phyloP scores from a whole-genome alignment of 805 yeast genomes.

The Teunomyces pallodes region DNA sequence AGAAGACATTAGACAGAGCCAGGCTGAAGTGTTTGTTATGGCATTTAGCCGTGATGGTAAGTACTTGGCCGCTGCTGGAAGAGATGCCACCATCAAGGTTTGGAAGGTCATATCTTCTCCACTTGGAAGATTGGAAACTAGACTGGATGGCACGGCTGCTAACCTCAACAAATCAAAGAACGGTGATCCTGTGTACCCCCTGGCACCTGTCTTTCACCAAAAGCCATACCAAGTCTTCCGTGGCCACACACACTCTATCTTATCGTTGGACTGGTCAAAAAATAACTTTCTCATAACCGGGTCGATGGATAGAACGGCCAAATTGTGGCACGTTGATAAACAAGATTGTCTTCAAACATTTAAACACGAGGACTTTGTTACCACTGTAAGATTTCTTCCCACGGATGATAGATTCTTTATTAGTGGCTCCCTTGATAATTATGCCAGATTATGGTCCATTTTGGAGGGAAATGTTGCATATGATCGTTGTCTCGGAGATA shows the following conservation, averaged over 20 bases:
- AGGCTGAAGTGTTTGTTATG: constrained; percentile 65
- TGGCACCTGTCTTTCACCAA: constrained; percentile 78
- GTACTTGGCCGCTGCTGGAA: constrained; percentile 81
- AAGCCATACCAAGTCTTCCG: constrained; percentile 56
- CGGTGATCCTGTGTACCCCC: constrained; percentile 24
- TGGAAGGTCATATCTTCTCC: constrained; percentile 83
- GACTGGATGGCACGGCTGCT: background rate
- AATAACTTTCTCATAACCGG: constrained; percentile 78
- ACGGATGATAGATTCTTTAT: constrained; percentile 82
- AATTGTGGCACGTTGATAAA: constrained; percentile 81
- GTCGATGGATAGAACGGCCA: constrained; percentile 81
- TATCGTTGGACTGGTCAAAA: constrained; percentile 85
- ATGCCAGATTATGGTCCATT: constrained; percentile 79
- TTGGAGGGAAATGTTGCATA: constrained; percentile 66
- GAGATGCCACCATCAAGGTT: constrained; percentile 62
- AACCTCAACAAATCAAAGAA: constrained; percentile 17
- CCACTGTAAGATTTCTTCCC: constrained; percentile 78
- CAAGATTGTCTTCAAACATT: constrained; percentile 60
- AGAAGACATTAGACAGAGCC: constrained; percentile 7
- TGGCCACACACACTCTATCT: constrained; percentile 69
- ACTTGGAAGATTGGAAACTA: constrained; percentile 55
- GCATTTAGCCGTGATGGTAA: constrained; percentile 79
- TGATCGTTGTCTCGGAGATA: constrained; percentile 49
- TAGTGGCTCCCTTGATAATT: constrained; percentile 77
- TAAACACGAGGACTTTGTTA: constrained; percentile 76